Evolutionary conservation across 2,329 filamentous ascomycete genomes (phyloP).

Genomic region (Didymosphaeria variabile): DNA sequence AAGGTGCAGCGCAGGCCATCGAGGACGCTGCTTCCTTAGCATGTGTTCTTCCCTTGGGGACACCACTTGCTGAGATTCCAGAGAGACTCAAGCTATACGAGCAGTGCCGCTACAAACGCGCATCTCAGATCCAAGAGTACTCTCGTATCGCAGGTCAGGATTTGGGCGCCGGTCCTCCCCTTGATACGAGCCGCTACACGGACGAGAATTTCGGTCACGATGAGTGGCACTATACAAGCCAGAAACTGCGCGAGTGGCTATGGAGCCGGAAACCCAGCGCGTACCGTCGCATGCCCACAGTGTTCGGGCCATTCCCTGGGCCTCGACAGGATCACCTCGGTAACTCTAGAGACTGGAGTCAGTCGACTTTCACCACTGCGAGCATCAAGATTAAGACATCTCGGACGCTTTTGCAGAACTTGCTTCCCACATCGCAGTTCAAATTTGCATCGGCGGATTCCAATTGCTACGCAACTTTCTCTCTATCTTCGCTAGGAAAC

Average conservation of each 20-base stretch:
- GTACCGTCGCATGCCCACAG: slow-evolving; percentile 55
- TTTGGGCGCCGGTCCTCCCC: slow-evolving; percentile 44
- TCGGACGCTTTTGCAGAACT: slow-evolving; percentile 51
- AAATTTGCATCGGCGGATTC: slow-evolving; percentile 51
- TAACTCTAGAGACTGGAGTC: slow-evolving; percentile 28
- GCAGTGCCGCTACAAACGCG: slow-evolving; percentile 65
- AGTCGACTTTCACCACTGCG: slow-evolving; percentile 48
- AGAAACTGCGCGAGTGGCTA: slow-evolving; percentile 61
- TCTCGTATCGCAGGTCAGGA: slow-evolving; percentile 64
- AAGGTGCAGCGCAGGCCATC: slow-evolving; percentile 71
- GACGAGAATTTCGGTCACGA: slow-evolving; percentile 67
- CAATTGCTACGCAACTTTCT: slow-evolving; percentile 50
- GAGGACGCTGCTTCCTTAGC: slow-evolving; percentile 71
- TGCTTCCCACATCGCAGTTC: slow-evolving; percentile 50
- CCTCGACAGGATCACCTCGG: slow-evolving; percentile 47
- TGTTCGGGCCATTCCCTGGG: slow-evolving; percentile 53
- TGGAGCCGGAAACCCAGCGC: slow-evolving; percentile 53
- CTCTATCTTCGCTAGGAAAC: slow-evolving; percentile 51
- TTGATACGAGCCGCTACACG: slow-evolving; percentile 52
- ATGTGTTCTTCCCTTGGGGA: slow-evolving; percentile 62
- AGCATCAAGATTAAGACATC: slow-evolving; percentile 54
- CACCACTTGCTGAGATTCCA: slow-evolving; percentile 57
- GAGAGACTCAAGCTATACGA: slow-evolving; percentile 68
- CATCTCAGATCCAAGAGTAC: slow-evolving; percentile 65
- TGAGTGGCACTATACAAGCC: slow-evolving; percentile 64